Percentiles rank a stretch among this genome's conserved stretches.
Conservation (phyloP, 1,284 basidiomycete genomes). For the Xerocomus amazonicus region DNA sequence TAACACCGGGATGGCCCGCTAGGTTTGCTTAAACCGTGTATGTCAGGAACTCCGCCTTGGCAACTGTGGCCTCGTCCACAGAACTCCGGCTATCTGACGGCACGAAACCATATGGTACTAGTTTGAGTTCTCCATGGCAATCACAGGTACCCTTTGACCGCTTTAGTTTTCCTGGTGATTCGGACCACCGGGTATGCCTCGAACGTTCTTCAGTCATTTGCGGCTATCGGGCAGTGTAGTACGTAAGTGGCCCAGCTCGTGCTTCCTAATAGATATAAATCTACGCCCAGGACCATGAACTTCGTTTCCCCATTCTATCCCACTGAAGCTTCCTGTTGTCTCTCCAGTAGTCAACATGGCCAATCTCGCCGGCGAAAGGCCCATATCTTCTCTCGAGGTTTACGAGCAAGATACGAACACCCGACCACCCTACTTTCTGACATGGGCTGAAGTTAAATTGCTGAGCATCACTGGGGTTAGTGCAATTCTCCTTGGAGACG, state of each 20-base stretch:
- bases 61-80: background rate
- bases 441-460: slow-evolving; percentile 50
- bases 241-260: slow-evolving; percentile 10
- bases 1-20: background rate
- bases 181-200: background rate
- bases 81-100: background rate
- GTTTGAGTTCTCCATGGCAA: slow-evolving; percentile 10
- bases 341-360: slow-evolving; percentile 12
- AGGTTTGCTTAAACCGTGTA: background rate
- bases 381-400: slow-evolving; percentile 36
- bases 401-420: slow-evolving; percentile 42
- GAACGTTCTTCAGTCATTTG: slow-evolving; percentile 19
- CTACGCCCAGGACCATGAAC: no score
- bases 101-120: background rate
- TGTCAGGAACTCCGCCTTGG: background rate
- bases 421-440: slow-evolving; percentile 47
- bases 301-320: background rate
- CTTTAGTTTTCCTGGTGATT: background rate
- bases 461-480: slow-evolving; percentile 58
- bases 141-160: slow-evolving; percentile 4
- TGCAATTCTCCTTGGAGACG: slow-evolving; percentile 6
- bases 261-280: slow-evolving; percentile 17
- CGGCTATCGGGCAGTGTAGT: slow-evolving; percentile 9
- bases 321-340: background rate
- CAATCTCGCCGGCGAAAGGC: background rate